Evolutionary conservation across 192 early-diverging fungal species (phyloP), one percentile per base, ranked within the genome.

Genomic region (Coemansia sp.): DNA sequence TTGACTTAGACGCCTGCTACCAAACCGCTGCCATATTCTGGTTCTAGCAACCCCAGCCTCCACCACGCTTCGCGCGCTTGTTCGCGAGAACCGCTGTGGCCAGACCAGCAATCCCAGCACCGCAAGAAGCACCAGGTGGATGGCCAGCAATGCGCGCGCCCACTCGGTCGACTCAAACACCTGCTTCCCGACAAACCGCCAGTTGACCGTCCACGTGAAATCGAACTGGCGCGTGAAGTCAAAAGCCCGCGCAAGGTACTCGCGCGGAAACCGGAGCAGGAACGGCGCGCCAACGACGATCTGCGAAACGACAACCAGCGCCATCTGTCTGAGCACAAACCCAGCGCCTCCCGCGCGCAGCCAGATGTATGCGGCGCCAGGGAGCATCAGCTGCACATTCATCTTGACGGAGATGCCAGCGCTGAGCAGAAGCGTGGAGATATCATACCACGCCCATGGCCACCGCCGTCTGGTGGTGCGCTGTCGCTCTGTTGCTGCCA

Each of bases 141-240:
- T 69, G 0, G 52, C 69, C 7, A 96, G 64, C 62, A 97, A 72
- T 19, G 54, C 11, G 12, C 61, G 74, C 1, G 93, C 86, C 74
- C 92, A 93, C 3, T 50, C 45, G 5, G 19, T 26, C 68, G 86
- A 89, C 23, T 84, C 47, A 80, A 99, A 99, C 12, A 83, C 78
- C 11, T 86, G 73, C 50, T 89, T 86, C 48, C 86, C 84, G 7
- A 97, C 48, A 65, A 97, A 92, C 45, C 89, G 84, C 97, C 97
- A 99, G 68, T 99, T 99, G 11, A 97, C 95, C 0, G 97, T 97
- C 95, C 95, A 97, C 32, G 89, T 88, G 78, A 90, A 97, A 58
- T 90, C 70, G 74, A 99, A 99, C 45, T 87, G 86, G 16, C 97
- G 86, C 0, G 77, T 75, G 76, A 96, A 94, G 56, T 99, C 97